phyloP scores from a whole-genome alignment of 148 eudicot genomes.

The Linanthus parryae region DNA sequence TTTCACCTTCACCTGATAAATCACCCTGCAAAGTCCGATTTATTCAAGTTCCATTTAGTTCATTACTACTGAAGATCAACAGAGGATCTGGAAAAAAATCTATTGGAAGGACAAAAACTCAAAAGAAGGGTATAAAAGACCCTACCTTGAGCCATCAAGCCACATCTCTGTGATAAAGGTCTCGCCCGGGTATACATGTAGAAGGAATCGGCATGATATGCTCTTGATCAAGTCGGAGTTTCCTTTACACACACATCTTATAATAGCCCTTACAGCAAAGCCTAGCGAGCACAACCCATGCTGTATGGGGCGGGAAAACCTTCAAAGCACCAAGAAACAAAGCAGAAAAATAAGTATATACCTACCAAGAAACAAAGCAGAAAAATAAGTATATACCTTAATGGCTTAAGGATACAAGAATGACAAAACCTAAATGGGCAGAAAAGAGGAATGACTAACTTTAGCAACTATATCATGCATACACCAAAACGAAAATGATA shows the following conservation, averaged over 20 bases:
- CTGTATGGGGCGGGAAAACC: slow-evolving; percentile 69
- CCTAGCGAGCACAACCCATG: slow-evolving; percentile 87
- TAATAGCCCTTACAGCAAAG: slow-evolving; percentile 71
- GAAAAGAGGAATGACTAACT: too few relatives aligned
- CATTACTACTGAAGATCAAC: background rate
- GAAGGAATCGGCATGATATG: slow-evolving; percentile 63
- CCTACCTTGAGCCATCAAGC: slow-evolving; percentile 66
- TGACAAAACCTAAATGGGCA: too few relatives aligned
- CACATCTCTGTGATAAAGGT: slow-evolving; percentile 78
- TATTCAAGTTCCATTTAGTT: background rate
- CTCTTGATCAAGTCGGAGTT: slow-evolving; percentile 52
- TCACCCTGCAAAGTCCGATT: slow-evolving; percentile 40
- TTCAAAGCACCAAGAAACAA: slow-evolving; percentile 9
- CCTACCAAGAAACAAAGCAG: background rate
- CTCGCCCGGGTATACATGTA: slow-evolving; percentile 79
- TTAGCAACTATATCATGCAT: too few relatives aligned
- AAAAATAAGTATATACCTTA: slow-evolving; percentile 11
- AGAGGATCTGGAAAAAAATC: background rate
- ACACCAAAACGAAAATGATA: too few relatives aligned
- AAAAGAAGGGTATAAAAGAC: background rate
- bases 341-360: slow-evolving; percentile 7
- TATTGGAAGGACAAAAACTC: background rate
- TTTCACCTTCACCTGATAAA: slow-evolving; percentile 86
- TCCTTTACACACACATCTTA: slow-evolving; percentile 58
- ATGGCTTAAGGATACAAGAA: too few relatives aligned